Conservation (phyloP, 257 asterid genomes). For the Thymus mandschuricus region DNA sequence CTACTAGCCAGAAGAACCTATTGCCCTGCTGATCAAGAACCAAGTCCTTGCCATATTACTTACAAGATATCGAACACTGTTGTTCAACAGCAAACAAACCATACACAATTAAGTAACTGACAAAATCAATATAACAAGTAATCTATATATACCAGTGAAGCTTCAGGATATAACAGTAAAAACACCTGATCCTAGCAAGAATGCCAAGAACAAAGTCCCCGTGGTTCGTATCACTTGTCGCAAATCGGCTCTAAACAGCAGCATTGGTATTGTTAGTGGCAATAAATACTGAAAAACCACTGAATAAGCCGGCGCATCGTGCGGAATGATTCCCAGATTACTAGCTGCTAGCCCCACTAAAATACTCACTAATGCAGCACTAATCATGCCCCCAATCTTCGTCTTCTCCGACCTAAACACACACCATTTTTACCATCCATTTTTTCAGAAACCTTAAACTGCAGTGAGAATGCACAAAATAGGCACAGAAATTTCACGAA, state of each 20-base stretch:
- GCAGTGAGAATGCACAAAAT: neutral
- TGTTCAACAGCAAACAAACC: neutral
- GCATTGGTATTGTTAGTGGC: constrained; percentile 75
- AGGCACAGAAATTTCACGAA: neutral
- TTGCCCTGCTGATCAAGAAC: constrained; percentile 2
- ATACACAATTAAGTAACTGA: neutral
- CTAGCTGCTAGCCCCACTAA: constrained; percentile 78
- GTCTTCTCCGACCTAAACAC: constrained; percentile 80
- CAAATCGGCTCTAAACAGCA: constrained; percentile 79
- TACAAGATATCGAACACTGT: neutral
- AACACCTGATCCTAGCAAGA: constrained; percentile 89
- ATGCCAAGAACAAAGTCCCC: constrained; percentile 74
- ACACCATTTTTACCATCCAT: constrained; percentile 13
- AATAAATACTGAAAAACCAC: constrained; percentile 66
- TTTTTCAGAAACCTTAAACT: constrained; percentile 4
- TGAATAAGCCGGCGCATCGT: constrained; percentile 71
- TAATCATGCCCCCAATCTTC: constrained; percentile 79
- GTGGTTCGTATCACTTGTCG: constrained; percentile 56
- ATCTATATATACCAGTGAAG: neutral
- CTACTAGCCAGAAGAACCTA: neutral
- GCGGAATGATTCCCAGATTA: constrained; percentile 81
- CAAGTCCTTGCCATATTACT: neutral
- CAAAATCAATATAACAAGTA: neutral
- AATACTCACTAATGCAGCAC: constrained; percentile 82
- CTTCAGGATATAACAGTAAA: constrained; percentile 22